Evolutionary conservation across 2,329 filamentous ascomycete genomes (phyloP).

Genomic region (Aspergillus pseudoglaucus): DNA sequence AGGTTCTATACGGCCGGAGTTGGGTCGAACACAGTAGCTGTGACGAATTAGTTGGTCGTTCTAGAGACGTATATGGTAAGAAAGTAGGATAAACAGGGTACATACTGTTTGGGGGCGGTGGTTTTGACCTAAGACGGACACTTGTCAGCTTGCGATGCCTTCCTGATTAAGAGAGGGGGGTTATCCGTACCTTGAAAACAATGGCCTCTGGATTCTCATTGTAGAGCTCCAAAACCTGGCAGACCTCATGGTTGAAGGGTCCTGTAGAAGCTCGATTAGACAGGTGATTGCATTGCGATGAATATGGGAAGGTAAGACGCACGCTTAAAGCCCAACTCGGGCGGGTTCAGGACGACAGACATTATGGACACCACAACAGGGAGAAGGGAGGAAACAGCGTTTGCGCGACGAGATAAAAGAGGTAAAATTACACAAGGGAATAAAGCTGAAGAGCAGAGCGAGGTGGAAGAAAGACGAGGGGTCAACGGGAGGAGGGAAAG

Average conservation of each 20-base stretch:
- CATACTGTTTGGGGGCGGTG: slow-evolving; percentile 96
- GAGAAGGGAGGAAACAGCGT: slow-evolving; percentile 7
- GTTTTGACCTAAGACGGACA: slow-evolving; percentile 74
- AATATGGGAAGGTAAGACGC: slow-evolving; percentile 16
- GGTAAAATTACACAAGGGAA: neutral
- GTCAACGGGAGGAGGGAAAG: neutral
- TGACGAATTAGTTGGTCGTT: slow-evolving; percentile 7
- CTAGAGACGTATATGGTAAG: slow-evolving; percentile 12
- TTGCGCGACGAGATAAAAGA: neutral
- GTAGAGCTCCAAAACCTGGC: slow-evolving; percentile 53
- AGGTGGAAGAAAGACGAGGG: slow-evolving; percentile 8
- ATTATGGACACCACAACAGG: slow-evolving; percentile 48
- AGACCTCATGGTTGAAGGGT: slow-evolving; percentile 59
- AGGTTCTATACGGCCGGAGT: slow-evolving; percentile 91
- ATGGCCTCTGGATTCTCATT: slow-evolving; percentile 54
- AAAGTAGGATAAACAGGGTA: slow-evolving; percentile 15
- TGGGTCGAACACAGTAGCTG: slow-evolving; percentile 96
- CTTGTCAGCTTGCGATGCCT: slow-evolving; percentile 19
- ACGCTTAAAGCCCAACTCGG: slow-evolving; percentile 92
- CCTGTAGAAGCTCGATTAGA: slow-evolving; percentile 39
- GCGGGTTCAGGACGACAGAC: slow-evolving; percentile 89
- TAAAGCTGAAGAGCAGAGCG: slow-evolving; percentile 1
- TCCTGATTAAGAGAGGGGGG: slow-evolving; percentile 7
- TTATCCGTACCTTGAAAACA: slow-evolving; percentile 54
- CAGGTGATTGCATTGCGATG: slow-evolving; percentile 4